Evolutionary conservation across 1,139 yeast species (phyloP).

Genomic region (Martiniozyma asiatica): DNA sequence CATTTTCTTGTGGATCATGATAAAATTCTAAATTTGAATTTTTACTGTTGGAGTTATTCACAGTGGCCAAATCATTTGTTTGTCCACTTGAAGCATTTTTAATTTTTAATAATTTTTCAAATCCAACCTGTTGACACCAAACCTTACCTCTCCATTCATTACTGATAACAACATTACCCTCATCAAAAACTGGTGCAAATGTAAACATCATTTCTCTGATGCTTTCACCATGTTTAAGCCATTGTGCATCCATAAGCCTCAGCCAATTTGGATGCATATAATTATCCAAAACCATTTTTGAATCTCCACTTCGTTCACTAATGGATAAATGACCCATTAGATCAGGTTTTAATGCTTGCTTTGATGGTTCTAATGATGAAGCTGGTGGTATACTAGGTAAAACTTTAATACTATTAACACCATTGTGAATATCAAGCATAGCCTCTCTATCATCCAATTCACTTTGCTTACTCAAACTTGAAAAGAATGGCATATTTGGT

Average conservation of each 20-base stretch:
- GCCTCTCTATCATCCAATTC: conserved; percentile 56
- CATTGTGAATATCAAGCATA: conserved; percentile 36
- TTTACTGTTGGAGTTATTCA: conserved; percentile 1
- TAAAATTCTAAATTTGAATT: conserved; percentile 5
- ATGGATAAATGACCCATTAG: conserved; percentile 24
- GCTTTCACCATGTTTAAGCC: conserved; percentile 54
- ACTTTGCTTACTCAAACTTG: conserved; percentile 52
- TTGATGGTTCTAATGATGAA: too few species aligned
- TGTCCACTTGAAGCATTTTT: conserved; percentile 20
- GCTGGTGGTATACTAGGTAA: conserved; percentile 35
- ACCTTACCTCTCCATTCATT: conserved; percentile 52
- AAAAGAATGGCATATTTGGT: conserved; percentile 49
- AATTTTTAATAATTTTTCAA: conserved; percentile 32
- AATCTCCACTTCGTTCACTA: conserved; percentile 26
- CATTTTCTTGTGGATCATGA: conserved; percentile 4
- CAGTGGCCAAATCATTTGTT: neutral
- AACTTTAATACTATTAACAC: conserved; percentile 45
- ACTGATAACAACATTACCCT: conserved; percentile 54
- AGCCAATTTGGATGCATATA: conserved; percentile 85
- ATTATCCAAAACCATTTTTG: conserved; percentile 53
- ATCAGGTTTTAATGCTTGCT: too few species aligned
- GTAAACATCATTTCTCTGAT: conserved; percentile 39
- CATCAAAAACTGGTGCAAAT: conserved; percentile 74
- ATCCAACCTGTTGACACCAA: conserved; percentile 73
- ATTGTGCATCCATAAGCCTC: conserved; percentile 66